phyloP scores from a whole-genome alignment of 495 filamentous ascomycete genomes.

The Penicillium samsonianum region DNA sequence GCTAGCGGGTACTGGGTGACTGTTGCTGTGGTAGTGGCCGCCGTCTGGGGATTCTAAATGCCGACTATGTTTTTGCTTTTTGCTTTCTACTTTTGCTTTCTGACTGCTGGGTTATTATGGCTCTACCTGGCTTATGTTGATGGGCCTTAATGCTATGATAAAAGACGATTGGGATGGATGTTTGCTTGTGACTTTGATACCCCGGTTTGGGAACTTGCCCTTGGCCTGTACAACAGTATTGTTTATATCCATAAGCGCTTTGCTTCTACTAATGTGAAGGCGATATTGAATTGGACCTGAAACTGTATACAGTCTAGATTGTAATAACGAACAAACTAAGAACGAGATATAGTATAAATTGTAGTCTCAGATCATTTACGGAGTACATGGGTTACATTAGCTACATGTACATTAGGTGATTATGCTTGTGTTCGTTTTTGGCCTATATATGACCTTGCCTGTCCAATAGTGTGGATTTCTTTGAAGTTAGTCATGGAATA shows the following conservation, averaged over 20 bases:
- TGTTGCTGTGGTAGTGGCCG: slow-evolving; percentile 52
- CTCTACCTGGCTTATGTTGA: slow-evolving; percentile 1
- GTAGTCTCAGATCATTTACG: not conserved
- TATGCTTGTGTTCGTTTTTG: too few relatives aligned
- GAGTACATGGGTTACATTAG: too few relatives aligned
- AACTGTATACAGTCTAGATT: not conserved
- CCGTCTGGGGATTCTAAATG: slow-evolving; percentile 45
- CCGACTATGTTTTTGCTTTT: slow-evolving; percentile 5
- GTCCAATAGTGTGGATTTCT: too few relatives aligned
- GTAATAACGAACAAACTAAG: not conserved
- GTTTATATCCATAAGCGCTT: not conserved
- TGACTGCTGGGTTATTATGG: not conserved
- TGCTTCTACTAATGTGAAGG: not conserved
- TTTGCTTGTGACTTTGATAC: slow-evolving; percentile 12
- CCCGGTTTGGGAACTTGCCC: slow-evolving; percentile 8
- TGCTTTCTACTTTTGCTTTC: not conserved
- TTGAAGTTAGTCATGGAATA: too few relatives aligned
- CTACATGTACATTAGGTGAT: too few relatives aligned
- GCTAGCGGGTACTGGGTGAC: slow-evolving; percentile 64
- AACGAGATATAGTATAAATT: not conserved
- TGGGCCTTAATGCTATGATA: slow-evolving; percentile 7
- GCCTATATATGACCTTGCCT: too few relatives aligned
- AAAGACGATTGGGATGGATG: slow-evolving; percentile 7
- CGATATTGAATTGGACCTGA: not conserved
- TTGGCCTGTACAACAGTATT: slow-evolving; percentile 6